Conservation (phyloP, 208 protist species). For the Willaertia magna region DNA sequence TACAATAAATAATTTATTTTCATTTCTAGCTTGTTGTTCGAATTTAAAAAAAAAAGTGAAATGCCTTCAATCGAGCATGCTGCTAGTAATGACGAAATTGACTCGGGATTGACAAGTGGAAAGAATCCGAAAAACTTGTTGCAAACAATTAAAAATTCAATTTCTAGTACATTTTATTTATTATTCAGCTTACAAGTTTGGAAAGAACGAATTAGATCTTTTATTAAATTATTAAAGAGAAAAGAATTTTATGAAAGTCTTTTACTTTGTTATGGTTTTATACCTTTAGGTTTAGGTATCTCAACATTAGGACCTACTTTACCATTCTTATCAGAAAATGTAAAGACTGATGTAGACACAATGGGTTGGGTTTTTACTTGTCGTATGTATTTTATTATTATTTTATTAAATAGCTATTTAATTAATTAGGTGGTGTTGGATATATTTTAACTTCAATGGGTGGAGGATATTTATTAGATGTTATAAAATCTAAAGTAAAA, state of each 20-base stretch:
- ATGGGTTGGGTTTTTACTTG: not conserved
- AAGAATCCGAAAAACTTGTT: too few species aligned
- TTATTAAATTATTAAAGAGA: not conserved
- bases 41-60: too few species aligned
- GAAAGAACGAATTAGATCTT: not conserved
- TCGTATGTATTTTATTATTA: not conserved
- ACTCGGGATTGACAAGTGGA: too few species aligned
- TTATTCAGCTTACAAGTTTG: too few species aligned
- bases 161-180: too few species aligned
- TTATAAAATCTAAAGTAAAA: not conserved
- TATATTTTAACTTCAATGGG: not conserved
- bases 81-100: too few species aligned
- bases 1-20: too few species aligned
- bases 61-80: too few species aligned
- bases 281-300: not conserved
- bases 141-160: too few species aligned
- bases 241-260: not conserved
- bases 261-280: not conserved
- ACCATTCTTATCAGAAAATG: not conserved
- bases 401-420: not conserved
- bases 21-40: too few species aligned
- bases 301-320: not conserved
- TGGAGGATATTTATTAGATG: not conserved
- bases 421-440: not conserved
- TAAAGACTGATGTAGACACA: not conserved